Percentiles rank a stretch among this genome's conserved stretches.
These are phyloP conservation scores for Pichia sp. DNA, from an alignment of 1,139 yeast genomes.

Conservation along the genomic window DNA sequence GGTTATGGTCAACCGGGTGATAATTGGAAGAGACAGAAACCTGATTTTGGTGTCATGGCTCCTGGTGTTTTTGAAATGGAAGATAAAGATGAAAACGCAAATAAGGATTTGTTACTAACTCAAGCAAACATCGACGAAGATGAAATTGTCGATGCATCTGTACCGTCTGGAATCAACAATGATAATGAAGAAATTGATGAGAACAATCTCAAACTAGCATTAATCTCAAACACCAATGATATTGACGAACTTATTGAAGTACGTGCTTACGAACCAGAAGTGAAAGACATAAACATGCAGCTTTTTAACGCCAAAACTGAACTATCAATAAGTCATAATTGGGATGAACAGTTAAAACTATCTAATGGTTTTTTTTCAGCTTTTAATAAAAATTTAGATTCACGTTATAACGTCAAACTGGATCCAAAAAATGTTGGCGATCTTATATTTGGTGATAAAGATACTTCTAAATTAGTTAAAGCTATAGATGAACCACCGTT, in stretches of 20 bases:
- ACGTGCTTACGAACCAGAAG: conserved; percentile 63
- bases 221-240: conserved; percentile 2
- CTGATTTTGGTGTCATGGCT: conserved; percentile 10
- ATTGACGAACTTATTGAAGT: conserved; percentile 40
- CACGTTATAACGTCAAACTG: conserved; percentile 22
- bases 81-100: background rate
- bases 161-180: conserved; percentile 8
- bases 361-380: conserved; percentile 51
- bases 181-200: conserved; percentile 52
- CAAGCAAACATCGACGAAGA: conserved; percentile 9
- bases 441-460: conserved; percentile 44
- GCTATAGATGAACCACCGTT: conserved; percentile 7
- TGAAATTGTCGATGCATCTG: conserved; percentile 9
- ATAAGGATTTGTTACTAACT: background rate
- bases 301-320: conserved; percentile 35
- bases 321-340: conserved; percentile 48
- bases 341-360: conserved; percentile 58
- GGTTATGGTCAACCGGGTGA: conserved; percentile 18
- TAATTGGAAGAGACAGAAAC: conserved; percentile 18
- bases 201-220: conserved; percentile 34
- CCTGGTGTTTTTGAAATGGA: conserved; percentile 21
- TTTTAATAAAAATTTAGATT: conserved; percentile 29
- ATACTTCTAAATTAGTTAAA: conserved; percentile 19
- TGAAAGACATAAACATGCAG: conserved; percentile 39
- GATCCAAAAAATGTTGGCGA: conserved; percentile 40